Percentiles rank a stretch among this genome's conserved stretches.
Conservation (phyloP, 495 filamentous ascomycete species). For the Podospora appendiculata region DNA sequence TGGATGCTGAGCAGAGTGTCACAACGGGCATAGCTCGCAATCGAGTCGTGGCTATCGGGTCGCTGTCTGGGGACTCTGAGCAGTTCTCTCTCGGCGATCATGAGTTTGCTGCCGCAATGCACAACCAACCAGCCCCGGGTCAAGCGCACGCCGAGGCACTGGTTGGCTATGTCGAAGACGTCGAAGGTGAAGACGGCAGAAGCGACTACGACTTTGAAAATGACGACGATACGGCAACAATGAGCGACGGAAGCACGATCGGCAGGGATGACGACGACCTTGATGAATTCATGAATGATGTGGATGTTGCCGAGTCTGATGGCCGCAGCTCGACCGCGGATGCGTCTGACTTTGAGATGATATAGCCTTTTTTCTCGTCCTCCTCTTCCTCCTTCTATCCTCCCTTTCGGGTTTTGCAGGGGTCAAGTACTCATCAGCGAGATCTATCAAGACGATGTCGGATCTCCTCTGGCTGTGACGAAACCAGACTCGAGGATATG, state of each 20-base stretch:
- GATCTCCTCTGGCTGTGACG: too few relatives aligned
- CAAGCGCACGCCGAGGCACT: slow-evolving; percentile 18
- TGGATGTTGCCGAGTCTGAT: slow-evolving; percentile 1
- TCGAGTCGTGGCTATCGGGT: slow-evolving; percentile 7
- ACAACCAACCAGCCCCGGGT: slow-evolving; percentile 13
- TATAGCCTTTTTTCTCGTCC: not conserved
- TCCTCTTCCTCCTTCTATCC: not conserved
- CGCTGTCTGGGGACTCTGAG: slow-evolving; percentile 6
- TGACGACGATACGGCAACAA: not conserved
- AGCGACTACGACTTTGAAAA: not conserved
- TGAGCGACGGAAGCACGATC: not conserved
- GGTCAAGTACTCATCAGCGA: too few relatives aligned
- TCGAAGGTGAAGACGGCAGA: not conserved
- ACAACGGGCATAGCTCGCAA: slow-evolving; percentile 3
- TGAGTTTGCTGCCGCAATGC: slow-evolving; percentile 6
- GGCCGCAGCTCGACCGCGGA: not conserved
- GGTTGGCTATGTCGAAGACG: slow-evolving; percentile 7
- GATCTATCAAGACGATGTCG: too few relatives aligned
- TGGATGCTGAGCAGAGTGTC: slow-evolving; percentile 21
- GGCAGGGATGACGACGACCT: slow-evolving; percentile 5
- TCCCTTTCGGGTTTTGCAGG: too few relatives aligned
- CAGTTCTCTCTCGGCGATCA: slow-evolving; percentile 7
- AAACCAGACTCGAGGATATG: too few relatives aligned
- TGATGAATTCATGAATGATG: slow-evolving; percentile 1
- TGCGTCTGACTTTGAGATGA: not conserved